These are phyloP conservation scores for Rossbeevera mucosa DNA, from an alignment of 768 basidiomycete genomes.

Conservation along the genomic window DNA sequence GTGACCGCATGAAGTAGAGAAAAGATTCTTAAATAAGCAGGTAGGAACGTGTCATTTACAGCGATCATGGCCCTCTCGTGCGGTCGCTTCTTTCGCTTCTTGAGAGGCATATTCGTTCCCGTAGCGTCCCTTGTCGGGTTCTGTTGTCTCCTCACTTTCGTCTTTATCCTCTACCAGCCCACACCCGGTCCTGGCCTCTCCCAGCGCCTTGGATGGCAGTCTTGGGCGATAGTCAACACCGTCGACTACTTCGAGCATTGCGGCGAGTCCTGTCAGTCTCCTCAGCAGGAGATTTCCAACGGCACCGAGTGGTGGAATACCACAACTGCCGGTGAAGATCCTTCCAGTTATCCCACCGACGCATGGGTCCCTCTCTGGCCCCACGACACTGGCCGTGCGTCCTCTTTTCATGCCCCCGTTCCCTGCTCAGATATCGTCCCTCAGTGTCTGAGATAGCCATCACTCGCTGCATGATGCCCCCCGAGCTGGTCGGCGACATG, in stretches of 20 bases:
- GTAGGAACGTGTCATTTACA: no score
- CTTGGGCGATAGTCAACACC: slow-evolving; percentile 66
- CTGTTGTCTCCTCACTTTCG: slow-evolving; percentile 65
- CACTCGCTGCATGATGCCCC: slow-evolving; percentile 61
- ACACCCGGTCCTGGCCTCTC: slow-evolving; percentile 62
- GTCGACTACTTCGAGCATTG: slow-evolving; percentile 2
- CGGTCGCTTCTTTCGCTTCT: slow-evolving; percentile 44
- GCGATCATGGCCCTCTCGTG: slow-evolving; percentile 40
- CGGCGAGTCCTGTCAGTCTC: neutral
- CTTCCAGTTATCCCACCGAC: slow-evolving; percentile 74
- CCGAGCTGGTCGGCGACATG: slow-evolving; percentile 48
- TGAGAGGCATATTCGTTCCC: slow-evolving; percentile 55
- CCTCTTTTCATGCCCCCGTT: neutral
- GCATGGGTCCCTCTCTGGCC: slow-evolving; percentile 34
- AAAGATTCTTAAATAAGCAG: no score
- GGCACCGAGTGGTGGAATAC: slow-evolving; percentile 17
- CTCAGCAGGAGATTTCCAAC: neutral
- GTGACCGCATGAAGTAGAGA: slow-evolving; percentile 27
- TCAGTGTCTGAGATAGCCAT: slow-evolving; percentile 80
- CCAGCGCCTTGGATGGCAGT: slow-evolving; percentile 84
- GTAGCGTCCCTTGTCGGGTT: slow-evolving; percentile 60
- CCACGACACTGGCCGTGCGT: slow-evolving; percentile 28
- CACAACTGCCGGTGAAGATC: slow-evolving; percentile 29
- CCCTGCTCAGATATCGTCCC: neutral
- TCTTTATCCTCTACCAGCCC: slow-evolving; percentile 81